Conservation (phyloP, 2,329 filamentous ascomycete species). For the Claviceps monticola region DNA sequence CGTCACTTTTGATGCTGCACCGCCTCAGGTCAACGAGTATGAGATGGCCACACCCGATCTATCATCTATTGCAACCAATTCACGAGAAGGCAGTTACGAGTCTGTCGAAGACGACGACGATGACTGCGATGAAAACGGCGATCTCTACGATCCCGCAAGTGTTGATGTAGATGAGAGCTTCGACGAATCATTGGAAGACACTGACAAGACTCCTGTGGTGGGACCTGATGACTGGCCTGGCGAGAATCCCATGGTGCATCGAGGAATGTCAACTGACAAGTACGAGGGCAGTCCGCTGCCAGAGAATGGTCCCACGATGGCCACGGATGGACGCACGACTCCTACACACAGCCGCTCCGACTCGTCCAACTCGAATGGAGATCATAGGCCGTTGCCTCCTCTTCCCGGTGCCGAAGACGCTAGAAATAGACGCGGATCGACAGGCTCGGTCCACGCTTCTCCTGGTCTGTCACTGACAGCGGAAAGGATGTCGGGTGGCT, state of each 20-base stretch:
- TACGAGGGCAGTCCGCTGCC: slow-evolving; percentile 61
- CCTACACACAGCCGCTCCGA: slow-evolving; percentile 50
- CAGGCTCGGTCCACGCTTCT: slow-evolving; percentile 39
- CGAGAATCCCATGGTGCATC: slow-evolving; percentile 36
- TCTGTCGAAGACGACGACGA: slow-evolving; percentile 59
- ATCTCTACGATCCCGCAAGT: slow-evolving; percentile 38
- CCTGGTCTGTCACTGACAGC: slow-evolving; percentile 54
- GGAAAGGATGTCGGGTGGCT: slow-evolving; percentile 53
- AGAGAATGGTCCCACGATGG: slow-evolving; percentile 28
- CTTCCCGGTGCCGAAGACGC: slow-evolving; percentile 48
- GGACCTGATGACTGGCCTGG: slow-evolving; percentile 92
- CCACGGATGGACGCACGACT: slow-evolving; percentile 25
- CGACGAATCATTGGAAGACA: slow-evolving; percentile 87
- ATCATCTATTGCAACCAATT: slow-evolving; percentile 81
- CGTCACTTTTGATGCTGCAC: slow-evolving; percentile 89
- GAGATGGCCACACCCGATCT: slow-evolving; percentile 94
- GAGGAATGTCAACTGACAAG: slow-evolving; percentile 12
- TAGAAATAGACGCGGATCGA: slow-evolving; percentile 25
- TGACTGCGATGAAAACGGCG: slow-evolving; percentile 55
- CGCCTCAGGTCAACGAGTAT: slow-evolving; percentile 92
- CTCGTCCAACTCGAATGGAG: slow-evolving; percentile 63
- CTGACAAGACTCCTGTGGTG: slow-evolving; percentile 95
- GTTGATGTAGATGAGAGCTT: slow-evolving; percentile 65
- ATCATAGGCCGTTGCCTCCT: slow-evolving; percentile 75
- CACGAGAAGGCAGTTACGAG: slow-evolving; percentile 85